Evolutionary conservation across 2,329 filamentous ascomycete species (phyloP), one percentile per base, ranked within the genome.

Genomic region (Fusarium chlamydosporum): DNA sequence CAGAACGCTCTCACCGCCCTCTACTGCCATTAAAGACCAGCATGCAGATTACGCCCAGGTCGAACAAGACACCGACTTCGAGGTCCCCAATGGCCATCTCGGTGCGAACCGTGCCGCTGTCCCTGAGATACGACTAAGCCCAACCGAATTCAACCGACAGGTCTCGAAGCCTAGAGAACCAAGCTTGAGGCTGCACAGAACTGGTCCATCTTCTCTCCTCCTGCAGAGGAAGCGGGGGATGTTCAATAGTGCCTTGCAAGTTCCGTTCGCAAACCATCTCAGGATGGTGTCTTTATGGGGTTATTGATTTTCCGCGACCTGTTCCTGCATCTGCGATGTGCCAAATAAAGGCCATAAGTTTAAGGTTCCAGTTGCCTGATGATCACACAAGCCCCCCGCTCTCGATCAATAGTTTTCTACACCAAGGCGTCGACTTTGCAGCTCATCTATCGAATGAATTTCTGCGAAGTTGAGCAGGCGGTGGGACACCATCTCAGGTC

Each of bases 261-360:
- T 34, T n/a, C 34, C 27, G 43, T 54, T 33, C n/a, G 31, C 43
- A 26, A 55, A 46, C 33, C 51, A 29, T 31, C 47, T 41, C 20
- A 47, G 58, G 40, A 59, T 70, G 41, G 34, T 37, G 68, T 63
- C 57, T 68, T 40, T 20, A 51, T 51, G 41, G 43, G 43, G 53
- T 52, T 61, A 51, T 56, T 45, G 40, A 67, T 41, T 34, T 51
- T 29, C 42, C n/a, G 20, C 57, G n/a, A 55, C 23, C 13, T 48
- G 67, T 70, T 70, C 67, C 67, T 70, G 67, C 67, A 70, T 70
- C 57, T 67, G 42, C 38, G 37, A 67, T 61, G 48, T 56, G 46
- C 56, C 60, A 51, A 55, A 50, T 16, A 29, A 46, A 58, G 56
- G 54, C 62, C 60, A 67, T 50, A 42, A 56, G 62, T 62, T 48